These are phyloP conservation scores for Monosporascus sp. DNA, from an alignment of 2,329 filamentous ascomycete species.

Conservation along the genomic window DNA sequence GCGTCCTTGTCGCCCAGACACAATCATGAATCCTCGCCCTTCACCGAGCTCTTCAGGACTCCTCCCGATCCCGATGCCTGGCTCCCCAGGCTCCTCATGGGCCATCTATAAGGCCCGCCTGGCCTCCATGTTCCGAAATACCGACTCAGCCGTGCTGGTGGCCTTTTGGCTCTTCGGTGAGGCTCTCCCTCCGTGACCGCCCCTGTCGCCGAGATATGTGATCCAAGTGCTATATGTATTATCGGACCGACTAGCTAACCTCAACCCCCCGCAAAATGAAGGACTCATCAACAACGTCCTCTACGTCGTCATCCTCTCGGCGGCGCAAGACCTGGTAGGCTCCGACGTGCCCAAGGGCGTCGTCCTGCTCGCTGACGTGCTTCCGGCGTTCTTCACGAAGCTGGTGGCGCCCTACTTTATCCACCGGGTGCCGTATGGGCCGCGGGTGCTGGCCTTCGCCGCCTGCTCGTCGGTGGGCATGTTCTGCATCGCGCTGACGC, in stretches of 20 bases:
- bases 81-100: conserved; percentile 62
- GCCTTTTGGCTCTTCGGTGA: conserved; percentile 95
- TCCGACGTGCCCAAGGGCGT: conserved; percentile 80
- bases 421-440: conserved; percentile 73
- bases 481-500: conserved; percentile 80
- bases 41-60: conserved; percentile 27
- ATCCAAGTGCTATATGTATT: conserved; percentile 1
- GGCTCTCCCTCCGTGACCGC: conserved; percentile 6
- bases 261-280: conserved; percentile 28
- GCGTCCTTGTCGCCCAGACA: background rate
- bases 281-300: conserved; percentile 95
- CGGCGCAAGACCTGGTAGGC: conserved; percentile 91
- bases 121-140: conserved; percentile 56
- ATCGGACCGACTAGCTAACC: conserved; percentile 1
- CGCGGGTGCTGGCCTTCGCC: conserved; percentile 71
- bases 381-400: conserved; percentile 85
- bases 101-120: conserved; percentile 65
- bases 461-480: conserved; percentile 76
- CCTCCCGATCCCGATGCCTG: conserved; percentile 55
- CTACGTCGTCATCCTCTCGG: conserved; percentile 93
- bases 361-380: conserved; percentile 87
- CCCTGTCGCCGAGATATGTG: background rate
- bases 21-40: background rate
- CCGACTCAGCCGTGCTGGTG: conserved; percentile 64
- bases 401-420: conserved; percentile 91